Evolutionary conservation across 306 rosid species (phyloP), one percentile per base, ranked within the genome.

Genomic region (Prunus mume): DNA sequence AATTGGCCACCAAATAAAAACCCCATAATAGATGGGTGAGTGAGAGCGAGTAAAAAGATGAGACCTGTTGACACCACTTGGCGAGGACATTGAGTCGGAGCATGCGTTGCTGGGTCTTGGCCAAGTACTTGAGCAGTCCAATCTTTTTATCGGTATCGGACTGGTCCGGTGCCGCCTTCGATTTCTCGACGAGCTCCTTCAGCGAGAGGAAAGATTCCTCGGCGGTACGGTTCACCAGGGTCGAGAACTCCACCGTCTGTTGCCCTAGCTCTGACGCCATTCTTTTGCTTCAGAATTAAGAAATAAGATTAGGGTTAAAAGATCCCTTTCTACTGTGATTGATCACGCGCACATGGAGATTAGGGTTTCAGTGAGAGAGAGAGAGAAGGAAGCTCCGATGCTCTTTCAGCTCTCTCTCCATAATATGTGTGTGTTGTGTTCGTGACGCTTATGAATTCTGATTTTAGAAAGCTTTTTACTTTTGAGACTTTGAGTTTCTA

Each of bases 201-300:
- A 92, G 89, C 17, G 92, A 74, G 28, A 72, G 43, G 78, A 85
- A 92, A 0, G 97, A 95, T n/a, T 95, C 99, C 38, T 92, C 93
- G 19, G 97, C 97, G 32, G 97, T 83, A 1, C 96, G 92, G 77
- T 76, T 79, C 45, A 92, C 97, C 38, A 95, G 86, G 68, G 96
- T 80, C 65, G 99, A 90, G 68, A 95, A 80, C 61, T 88, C 96
- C 86, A 95, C 97, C 90, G 97, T 92, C 41, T 95, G 96, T 77
- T 95, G 97, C 88, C 97, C 99, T 83, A 92, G 69, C 77, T 95
- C 97, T n/a, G 89, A 85, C 73, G 91, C 95, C 99, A 94, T 92
- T 22, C 1, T 72, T 13, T 22, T 24, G 30, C 30, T 72, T 3
- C 6, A 2, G 8, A 55, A 34, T 34, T n/a, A 20, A 30, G 34